A percentile compares a stretch with the other conserved stretches of the same genome.
These are phyloP conservation scores for Carex arenaria DNA, from an alignment of 202 grass and related monocot genomes.

Conservation along the genomic window DNA sequence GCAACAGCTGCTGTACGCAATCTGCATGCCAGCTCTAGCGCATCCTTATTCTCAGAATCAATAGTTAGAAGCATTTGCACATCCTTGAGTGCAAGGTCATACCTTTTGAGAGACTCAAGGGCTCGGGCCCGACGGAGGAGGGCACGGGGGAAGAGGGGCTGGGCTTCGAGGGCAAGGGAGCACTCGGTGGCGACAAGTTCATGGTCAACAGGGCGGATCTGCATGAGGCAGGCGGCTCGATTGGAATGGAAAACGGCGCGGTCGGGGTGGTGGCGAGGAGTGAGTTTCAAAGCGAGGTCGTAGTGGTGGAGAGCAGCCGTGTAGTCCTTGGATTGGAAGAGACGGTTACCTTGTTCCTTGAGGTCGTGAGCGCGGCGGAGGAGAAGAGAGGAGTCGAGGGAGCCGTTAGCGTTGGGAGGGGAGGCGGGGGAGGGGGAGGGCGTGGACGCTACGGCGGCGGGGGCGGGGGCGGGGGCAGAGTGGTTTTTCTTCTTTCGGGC, in stretches of 20 bases:
- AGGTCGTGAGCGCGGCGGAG: conserved; percentile 78
- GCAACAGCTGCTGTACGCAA: conserved; percentile 31
- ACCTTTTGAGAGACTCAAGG: conserved; percentile 68
- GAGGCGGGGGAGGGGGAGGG: background rate
- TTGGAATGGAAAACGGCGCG: conserved; percentile 95
- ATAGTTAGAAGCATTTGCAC: conserved; percentile 63
- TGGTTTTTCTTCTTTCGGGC: conserved; percentile 70
- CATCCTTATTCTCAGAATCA: conserved; percentile 62
- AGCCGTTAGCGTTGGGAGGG: conserved; percentile 22
- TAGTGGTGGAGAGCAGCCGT: conserved; percentile 71
- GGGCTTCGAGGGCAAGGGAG: conserved; percentile 74
- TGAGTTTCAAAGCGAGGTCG: conserved; percentile 73
- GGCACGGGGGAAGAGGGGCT: conserved; percentile 82
- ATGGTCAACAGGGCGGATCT: conserved; percentile 82
- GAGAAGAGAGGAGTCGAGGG: conserved; percentile 37
- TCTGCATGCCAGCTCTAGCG: conserved; percentile 42
- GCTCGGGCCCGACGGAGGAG: conserved; percentile 79
- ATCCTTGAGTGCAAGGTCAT: conserved; percentile 79
- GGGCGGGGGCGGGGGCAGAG: conserved; percentile 7
- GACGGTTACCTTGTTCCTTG: conserved; percentile 87
- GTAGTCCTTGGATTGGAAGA: conserved; percentile 90
- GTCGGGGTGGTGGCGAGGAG: conserved; percentile 63
- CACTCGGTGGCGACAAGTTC: conserved; percentile 72
- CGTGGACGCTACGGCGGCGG: too few species aligned
- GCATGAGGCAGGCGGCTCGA: conserved; percentile 91